Evolutionary conservation across 345 rosid species (phyloP), one percentile per base, ranked within the genome.

Genomic region (Populus pruinosa): DNA sequence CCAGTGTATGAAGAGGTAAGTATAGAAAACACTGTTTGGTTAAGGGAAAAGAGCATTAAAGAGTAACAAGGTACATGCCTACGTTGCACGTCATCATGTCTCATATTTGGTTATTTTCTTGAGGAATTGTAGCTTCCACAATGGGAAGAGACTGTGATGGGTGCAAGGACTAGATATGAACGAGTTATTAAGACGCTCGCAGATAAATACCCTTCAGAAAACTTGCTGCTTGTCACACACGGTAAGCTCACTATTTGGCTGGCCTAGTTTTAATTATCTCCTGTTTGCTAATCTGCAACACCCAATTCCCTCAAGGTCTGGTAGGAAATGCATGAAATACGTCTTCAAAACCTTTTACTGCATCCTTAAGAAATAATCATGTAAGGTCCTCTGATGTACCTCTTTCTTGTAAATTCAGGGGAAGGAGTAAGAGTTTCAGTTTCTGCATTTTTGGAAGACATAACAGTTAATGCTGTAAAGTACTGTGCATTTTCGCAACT

Each of bases 361-460:
- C 9, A 7, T 41, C 59, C 21, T 27, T 35, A 27, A 43, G 50
- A 14, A 47, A 47, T 23, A 16, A 8, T 55, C n/a, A 6, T 61
- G 3, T 39, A 31, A 36, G 14, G 6, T 63, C 35, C 62, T 69
- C 67, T 31, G 6, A 12, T 75, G 4, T 5, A 41, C 38, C 23
- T 3, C 25, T 3, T 35, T 43, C 73, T 25, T 73, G 35, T 68
- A 69, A 44, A 38, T 80, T 72, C 88, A 93, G 98, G 97, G 78
- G 98, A 93, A 87, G 98, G 92, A 78, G 97, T 93, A n/a, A 94
- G 93, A 27, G 87, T 90, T 49, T 84, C 92, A 0, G 85, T 93
- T 65, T 90, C 93, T 8, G 87, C 89, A 7, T 90, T 88, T 69
- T 71, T 82, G 84, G 83, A 84, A 79, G 90, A 86, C 21, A 59